These are phyloP conservation scores for Colletotrichum siamense DNA, from an alignment of 2,329 filamentous ascomycete genomes.

Conservation along the genomic window DNA sequence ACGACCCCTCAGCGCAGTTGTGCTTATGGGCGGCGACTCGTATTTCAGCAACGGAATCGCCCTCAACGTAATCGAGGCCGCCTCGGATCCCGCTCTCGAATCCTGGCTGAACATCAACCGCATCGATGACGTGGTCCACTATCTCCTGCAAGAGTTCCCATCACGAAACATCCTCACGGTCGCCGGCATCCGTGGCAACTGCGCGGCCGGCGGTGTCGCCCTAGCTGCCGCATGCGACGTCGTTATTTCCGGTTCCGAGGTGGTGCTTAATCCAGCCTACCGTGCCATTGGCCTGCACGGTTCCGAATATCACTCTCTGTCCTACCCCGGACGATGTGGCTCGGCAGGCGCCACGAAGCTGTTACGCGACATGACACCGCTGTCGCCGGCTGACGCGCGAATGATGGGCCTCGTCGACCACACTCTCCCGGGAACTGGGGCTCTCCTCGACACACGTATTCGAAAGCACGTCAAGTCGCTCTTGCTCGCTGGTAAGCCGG, in stretches of 20 bases:
- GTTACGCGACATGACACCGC: slow-evolving; percentile 41
- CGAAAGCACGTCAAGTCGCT: slow-evolving; percentile 37
- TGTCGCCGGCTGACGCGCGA: slow-evolving; percentile 41
- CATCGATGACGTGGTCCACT: slow-evolving; percentile 45
- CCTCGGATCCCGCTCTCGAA: slow-evolving; percentile 38
- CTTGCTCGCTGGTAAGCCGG: slow-evolving; percentile 23
- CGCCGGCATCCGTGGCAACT: slow-evolving; percentile 44
- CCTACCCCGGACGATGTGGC: slow-evolving; percentile 43
- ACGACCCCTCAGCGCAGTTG: slow-evolving; percentile 37
- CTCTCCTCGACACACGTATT: slow-evolving; percentile 38
- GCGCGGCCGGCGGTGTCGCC: slow-evolving; percentile 47
- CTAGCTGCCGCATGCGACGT: slow-evolving; percentile 41
- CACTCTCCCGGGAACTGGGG: slow-evolving; percentile 37
- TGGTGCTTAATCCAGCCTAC: slow-evolving; percentile 48
- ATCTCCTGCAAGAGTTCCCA: slow-evolving; percentile 42
- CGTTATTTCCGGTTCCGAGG: slow-evolving; percentile 40
- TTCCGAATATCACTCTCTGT: slow-evolving; percentile 47
- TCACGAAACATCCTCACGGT: slow-evolving; percentile 38
- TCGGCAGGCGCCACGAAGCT: slow-evolving; percentile 31
- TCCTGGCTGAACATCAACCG: slow-evolving; percentile 50
- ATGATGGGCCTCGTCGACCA: slow-evolving; percentile 43
- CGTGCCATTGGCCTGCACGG: slow-evolving; percentile 39
- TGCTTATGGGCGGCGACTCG: slow-evolving; percentile 42
- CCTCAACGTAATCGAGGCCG: slow-evolving; percentile 47
- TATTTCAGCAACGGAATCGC: slow-evolving; percentile 51